These are phyloP conservation scores for Colletotrichum scovillei DNA, from an alignment of 2,329 filamentous ascomycete species.

Conservation along the genomic window DNA sequence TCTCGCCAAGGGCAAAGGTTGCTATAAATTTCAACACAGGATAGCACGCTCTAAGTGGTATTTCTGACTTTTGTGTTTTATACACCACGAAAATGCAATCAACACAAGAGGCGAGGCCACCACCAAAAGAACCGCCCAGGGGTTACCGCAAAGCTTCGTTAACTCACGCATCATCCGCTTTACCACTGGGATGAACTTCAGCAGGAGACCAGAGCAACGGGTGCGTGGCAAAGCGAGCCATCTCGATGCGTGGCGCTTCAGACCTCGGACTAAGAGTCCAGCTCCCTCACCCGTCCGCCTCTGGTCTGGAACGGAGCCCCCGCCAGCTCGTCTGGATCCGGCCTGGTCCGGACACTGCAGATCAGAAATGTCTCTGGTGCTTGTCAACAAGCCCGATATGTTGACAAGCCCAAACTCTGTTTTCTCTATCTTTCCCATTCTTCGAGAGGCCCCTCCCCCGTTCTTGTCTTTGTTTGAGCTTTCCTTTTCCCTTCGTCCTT, in stretches of 20 bases:
- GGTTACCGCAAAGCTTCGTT: background rate
- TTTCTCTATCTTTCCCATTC: background rate
- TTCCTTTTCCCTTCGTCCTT: background rate
- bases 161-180: too few species aligned
- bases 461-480: background rate
- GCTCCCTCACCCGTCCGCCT: constrained; percentile 11
- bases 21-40: background rate
- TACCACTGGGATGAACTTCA: background rate
- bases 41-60: background rate
- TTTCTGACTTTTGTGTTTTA: background rate
- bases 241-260: constrained; percentile 17
- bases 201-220: background rate
- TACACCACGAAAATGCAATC: background rate
- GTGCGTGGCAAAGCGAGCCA: constrained; percentile 8
- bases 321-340: constrained; percentile 21
- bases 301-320: constrained; percentile 9
- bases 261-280: constrained; percentile 12
- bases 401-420: constrained; percentile 4
- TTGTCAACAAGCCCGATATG: background rate
- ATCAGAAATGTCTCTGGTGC: background rate
- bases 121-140: too few species aligned
- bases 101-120: too few species aligned
- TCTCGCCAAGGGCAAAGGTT: background rate
- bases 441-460: background rate
- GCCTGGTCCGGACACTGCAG: background rate